These are phyloP conservation scores for Penicillium waksmanii DNA, from an alignment of 495 filamentous ascomycete genomes.

Conservation along the genomic window DNA sequence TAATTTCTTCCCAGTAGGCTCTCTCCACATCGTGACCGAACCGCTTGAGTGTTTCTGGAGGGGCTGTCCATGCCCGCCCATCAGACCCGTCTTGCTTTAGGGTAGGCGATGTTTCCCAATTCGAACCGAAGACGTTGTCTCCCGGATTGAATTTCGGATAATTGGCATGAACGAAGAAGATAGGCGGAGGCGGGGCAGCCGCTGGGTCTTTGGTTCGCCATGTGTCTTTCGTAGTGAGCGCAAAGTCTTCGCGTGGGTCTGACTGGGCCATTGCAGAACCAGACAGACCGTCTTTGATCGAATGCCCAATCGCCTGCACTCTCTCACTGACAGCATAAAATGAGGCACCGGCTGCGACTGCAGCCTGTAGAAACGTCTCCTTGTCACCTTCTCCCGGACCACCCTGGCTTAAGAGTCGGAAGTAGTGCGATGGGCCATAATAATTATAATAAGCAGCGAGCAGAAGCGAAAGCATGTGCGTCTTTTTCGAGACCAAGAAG, in stretches of 20 bases:
- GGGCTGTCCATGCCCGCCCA: conserved; percentile 45
- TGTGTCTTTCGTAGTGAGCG: conserved; percentile 37
- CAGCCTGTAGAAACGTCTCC: conserved; percentile 64
- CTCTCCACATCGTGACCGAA: conserved; percentile 58
- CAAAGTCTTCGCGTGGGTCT: conserved; percentile 49
- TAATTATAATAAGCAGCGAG: conserved; percentile 67
- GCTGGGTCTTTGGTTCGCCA: conserved; percentile 44
- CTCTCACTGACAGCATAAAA: conserved; percentile 55
- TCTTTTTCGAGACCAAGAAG: conserved; percentile 59
- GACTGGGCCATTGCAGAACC: conserved; percentile 51
- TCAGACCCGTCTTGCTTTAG: conserved; percentile 42
- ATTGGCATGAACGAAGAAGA: conserved; percentile 60
- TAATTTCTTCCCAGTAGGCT: conserved; percentile 55
- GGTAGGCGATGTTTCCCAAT: conserved; percentile 46
- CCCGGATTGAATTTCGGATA: conserved; percentile 59
- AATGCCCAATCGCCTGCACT: conserved; percentile 47
- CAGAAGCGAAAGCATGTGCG: conserved; percentile 55
- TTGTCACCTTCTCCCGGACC: conserved; percentile 65
- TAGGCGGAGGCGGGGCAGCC: conserved; percentile 33
- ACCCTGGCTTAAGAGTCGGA: conserved; percentile 59
- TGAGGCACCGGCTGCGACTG: conserved; percentile 48
- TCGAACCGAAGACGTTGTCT: conserved; percentile 44
- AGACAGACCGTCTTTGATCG: conserved; percentile 33
- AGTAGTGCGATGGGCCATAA: conserved; percentile 62
- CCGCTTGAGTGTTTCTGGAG: conserved; percentile 38